A percentile compares a stretch with the other conserved stretches of the same genome.
These are phyloP conservation scores for Salicornia ramosissima DNA, from an alignment of 148 eudicot species.

Conservation along the genomic window DNA sequence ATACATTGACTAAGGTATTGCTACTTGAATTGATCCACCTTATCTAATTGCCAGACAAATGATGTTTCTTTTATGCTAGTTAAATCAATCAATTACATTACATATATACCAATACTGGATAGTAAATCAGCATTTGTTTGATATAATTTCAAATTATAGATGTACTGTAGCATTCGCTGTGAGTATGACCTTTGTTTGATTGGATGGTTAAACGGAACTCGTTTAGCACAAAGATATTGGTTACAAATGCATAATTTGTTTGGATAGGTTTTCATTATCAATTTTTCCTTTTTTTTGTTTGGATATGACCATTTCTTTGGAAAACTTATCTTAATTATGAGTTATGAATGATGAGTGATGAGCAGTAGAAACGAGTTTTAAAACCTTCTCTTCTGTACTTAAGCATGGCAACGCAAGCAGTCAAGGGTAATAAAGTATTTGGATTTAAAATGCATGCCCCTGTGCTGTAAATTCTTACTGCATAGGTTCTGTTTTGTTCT, in stretches of 20 bases:
- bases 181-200: neutral
- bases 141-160: neutral
- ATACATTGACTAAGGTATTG: slow-evolving; percentile 50
- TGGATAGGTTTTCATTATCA: no score
- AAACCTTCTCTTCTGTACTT: neutral
- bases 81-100: neutral
- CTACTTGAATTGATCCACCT: neutral
- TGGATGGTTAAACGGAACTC: neutral
- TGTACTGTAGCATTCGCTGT: neutral
- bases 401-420: neutral
- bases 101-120: neutral
- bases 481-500: no score
- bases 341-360: neutral
- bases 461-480: no score
- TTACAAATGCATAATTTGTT: neutral
- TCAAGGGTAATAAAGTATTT: neutral
- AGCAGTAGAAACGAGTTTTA: no score
- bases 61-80: neutral
- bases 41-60: neutral
- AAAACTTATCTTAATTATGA: neutral
- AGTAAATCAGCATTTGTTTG: no score
- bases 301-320: neutral
- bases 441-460: no score
- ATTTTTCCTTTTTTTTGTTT: neutral
- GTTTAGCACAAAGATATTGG: neutral